Evolutionary conservation across 2,329 filamentous ascomycete genomes (phyloP).

Genomic region (Drechslerella coelobrocha): DNA sequence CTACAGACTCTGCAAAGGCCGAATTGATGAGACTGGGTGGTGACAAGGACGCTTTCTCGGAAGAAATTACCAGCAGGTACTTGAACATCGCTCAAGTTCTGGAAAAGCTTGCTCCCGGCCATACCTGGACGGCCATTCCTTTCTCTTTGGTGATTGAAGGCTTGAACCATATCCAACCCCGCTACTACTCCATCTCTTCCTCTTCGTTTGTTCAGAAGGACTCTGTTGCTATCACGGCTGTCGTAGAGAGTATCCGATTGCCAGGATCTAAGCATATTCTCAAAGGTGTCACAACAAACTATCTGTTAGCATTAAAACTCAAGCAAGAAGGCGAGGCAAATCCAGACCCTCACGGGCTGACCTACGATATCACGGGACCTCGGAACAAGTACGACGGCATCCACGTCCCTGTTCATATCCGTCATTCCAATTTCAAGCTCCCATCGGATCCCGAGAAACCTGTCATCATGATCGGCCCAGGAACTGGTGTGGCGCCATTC

Average conservation of each 20-base stretch:
- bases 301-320: conserved; percentile 90
- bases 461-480: conserved; percentile 93
- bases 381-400: conserved; percentile 97
- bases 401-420: conserved; percentile 91
- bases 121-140: conserved; percentile 82
- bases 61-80: conserved; percentile 79
- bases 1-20: conserved; percentile 80
- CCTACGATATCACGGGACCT: conserved; percentile 85
- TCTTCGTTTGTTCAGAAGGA: conserved; percentile 92
- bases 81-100: conserved; percentile 91
- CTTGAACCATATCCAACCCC: conserved; percentile 90
- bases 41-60: conserved; percentile 94
- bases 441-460: conserved; percentile 94
- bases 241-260: conserved; percentile 83
- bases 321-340: conserved; percentile 90
- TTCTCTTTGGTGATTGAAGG: conserved; percentile 96
- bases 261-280: conserved; percentile 79
- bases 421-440: conserved; percentile 98
- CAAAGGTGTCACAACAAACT: conserved; percentile 96
- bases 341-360: conserved; percentile 81
- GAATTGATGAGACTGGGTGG: conserved; percentile 87
- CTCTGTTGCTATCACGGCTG: conserved; percentile 92
- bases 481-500: conserved; percentile 96
- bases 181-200: conserved; percentile 99
- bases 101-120: conserved; percentile 72